A percentile compares a stretch with the other conserved stretches of the same genome.
Conservation (phyloP, 345 rosid species). For the Euphorbia peplus region DNA sequence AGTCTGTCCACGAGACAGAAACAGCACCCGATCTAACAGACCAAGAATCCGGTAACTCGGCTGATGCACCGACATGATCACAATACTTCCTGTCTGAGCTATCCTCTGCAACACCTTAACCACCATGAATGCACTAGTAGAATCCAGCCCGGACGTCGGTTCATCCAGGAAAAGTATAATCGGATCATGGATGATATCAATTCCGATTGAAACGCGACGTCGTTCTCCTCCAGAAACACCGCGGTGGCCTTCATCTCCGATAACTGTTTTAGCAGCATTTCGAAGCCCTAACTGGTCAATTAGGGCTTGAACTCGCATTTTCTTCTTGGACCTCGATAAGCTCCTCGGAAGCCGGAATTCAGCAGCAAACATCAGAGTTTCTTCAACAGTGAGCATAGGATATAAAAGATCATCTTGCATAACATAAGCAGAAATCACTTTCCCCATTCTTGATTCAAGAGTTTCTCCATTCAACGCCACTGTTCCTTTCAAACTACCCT, state of each 20-base stretch:
- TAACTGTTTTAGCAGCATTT: conserved; percentile 77
- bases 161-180: conserved; percentile 84
- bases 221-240: conserved; percentile 95
- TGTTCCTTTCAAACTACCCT: conserved; percentile 68
- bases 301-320: conserved; percentile 64
- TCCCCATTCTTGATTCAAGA: conserved; percentile 67
- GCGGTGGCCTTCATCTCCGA: conserved; percentile 94
- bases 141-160: conserved; percentile 93
- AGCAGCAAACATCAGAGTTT: conserved; percentile 82
- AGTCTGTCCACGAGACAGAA: conserved; percentile 87
- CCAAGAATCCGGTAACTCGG: conserved; percentile 88
- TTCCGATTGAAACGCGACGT: conserved; percentile 88
- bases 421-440: conserved; percentile 86
- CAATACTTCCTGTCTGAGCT: conserved; percentile 92
- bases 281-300: conserved; percentile 84
- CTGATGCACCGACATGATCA: conserved; percentile 90
- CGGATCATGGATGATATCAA: conserved; percentile 87
- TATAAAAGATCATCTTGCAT: conserved; percentile 89
- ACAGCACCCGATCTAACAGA: conserved; percentile 67
- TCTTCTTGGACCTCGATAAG: conserved; percentile 72
- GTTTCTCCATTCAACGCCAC: conserved; percentile 66
- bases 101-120: conserved; percentile 91
- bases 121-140: conserved; percentile 93
- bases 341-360: conserved; percentile 84
- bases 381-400: conserved; percentile 91